Conservation (phyloP, 1,284 basidiomycete genomes). For the Phellinidium pouzarii region DNA sequence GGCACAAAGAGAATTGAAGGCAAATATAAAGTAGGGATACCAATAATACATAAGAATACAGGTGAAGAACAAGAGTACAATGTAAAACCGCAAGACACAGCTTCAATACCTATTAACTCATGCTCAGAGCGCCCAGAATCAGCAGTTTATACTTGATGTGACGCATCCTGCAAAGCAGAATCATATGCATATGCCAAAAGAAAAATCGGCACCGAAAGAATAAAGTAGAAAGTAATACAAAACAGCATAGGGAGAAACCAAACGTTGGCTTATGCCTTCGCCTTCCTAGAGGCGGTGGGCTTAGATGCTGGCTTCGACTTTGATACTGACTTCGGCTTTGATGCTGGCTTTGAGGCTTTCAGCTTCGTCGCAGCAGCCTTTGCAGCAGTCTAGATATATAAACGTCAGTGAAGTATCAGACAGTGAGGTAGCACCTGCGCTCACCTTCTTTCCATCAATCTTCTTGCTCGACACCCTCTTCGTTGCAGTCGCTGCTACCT, state of each 20-base stretch:
- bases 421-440: neutral
- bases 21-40: constrained; percentile 9
- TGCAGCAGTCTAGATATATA: constrained; percentile 23
- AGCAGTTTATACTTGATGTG: too few species aligned
- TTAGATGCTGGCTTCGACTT: constrained; percentile 23
- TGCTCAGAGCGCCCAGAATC: too few species aligned
- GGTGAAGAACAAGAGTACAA: constrained; percentile 11
- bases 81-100: neutral
- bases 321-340: constrained; percentile 20
- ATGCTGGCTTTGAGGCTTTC: constrained; percentile 24
- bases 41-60: constrained; percentile 19
- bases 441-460: constrained; percentile 37
- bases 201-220: neutral
- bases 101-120: too few species aligned
- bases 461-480: constrained; percentile 36
- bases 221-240: constrained; percentile 1
- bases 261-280: constrained; percentile 3
- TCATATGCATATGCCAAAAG: too few species aligned
- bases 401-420: constrained; percentile 3
- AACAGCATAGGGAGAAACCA: neutral
- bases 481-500: constrained; percentile 22
- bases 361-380: constrained; percentile 28
- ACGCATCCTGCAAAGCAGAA: too few species aligned
- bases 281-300: constrained; percentile 15
- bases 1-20: constrained; percentile 1